Evolutionary conservation across 106 monocot species (phyloP).

Genomic region (Platanthera zijinensis): DNA sequence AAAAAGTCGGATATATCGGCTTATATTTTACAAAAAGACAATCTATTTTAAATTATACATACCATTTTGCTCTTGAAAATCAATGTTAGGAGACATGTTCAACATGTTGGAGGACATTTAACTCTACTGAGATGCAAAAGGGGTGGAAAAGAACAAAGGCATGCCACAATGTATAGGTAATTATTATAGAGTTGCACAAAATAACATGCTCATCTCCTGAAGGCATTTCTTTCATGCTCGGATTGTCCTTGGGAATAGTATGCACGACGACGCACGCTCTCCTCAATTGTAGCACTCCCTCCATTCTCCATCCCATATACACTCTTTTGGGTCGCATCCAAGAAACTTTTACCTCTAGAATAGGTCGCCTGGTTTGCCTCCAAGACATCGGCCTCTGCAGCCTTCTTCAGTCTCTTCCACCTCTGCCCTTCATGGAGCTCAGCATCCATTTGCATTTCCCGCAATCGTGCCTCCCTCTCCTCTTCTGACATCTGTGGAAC

Average conservation of each 20-base stretch:
- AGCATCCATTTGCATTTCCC: conserved; percentile 84
- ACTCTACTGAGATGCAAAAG: too few relatives aligned
- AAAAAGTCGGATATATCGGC: too few relatives aligned
- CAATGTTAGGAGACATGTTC: too few relatives aligned
- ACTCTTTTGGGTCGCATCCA: conserved; percentile 74
- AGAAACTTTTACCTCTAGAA: conserved; percentile 65
- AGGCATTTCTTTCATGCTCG: conserved; percentile 67
- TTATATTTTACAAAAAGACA: too few relatives aligned
- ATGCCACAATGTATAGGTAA: too few relatives aligned
- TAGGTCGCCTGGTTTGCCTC: conserved; percentile 37
- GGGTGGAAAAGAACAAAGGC: too few relatives aligned
- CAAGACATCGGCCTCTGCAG: conserved; percentile 55
- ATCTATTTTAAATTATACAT: too few relatives aligned
- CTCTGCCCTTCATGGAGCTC: conserved; percentile 95
- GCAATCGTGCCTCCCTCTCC: conserved; percentile 63
- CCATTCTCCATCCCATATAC: conserved; percentile 78
- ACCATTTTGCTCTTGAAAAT: too few relatives aligned
- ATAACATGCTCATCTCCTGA: conserved; percentile 39
- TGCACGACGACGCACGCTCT: conserved; percentile 83
- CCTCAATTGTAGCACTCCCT: conserved; percentile 82
- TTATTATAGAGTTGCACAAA: not conserved
- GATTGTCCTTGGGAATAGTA: conserved; percentile 67
- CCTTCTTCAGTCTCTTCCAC: conserved; percentile 75
- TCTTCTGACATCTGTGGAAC: conserved; percentile 68
- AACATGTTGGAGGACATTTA: too few relatives aligned